Percentiles rank a stretch among this genome's conserved stretches.
Evolutionary conservation across 768 basidiomycete genomes (phyloP).

Genomic region (Cyclocybe cylindracea): DNA sequence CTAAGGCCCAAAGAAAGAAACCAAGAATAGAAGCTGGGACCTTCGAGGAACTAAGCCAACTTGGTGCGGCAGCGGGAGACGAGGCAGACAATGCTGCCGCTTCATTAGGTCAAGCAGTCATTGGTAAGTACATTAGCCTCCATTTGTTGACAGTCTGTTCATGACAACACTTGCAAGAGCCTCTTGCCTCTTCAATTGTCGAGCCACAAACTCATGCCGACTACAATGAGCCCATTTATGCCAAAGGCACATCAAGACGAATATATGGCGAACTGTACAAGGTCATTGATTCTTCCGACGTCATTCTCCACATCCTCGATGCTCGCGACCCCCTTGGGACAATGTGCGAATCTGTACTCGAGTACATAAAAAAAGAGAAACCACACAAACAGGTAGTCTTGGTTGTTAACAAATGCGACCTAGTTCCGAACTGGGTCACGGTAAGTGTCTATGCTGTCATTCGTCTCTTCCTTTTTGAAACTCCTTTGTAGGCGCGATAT

Average conservation of each 20-base stretch:
- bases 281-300: constrained; percentile 98
- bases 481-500: constrained; percentile 75
- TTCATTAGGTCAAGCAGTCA: constrained; percentile 38
- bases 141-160: background rate
- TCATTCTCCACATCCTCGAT: constrained; percentile 93
- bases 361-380: constrained; percentile 94
- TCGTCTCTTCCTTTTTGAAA: background rate
- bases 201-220: constrained; percentile 72
- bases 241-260: constrained; percentile 92
- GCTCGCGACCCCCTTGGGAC: constrained; percentile 96
- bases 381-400: constrained; percentile 96
- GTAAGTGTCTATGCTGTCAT: constrained; percentile 48
- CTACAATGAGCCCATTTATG: constrained; percentile 87
- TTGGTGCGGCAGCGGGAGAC: constrained; percentile 56
- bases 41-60: constrained; percentile 85
- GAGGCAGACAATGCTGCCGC: constrained; percentile 48
- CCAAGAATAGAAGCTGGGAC: constrained; percentile 86
- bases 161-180: constrained; percentile 31
- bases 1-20: constrained; percentile 91
- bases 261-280: constrained; percentile 99
- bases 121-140: constrained; percentile 36
- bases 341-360: constrained; percentile 90
- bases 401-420: constrained; percentile 96
- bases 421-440: constrained; percentile 99
- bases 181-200: constrained; percentile 46